Evolutionary conservation across 495 filamentous ascomycete genomes (phyloP).

Genomic region (Diplogelasinospora grovesii): DNA sequence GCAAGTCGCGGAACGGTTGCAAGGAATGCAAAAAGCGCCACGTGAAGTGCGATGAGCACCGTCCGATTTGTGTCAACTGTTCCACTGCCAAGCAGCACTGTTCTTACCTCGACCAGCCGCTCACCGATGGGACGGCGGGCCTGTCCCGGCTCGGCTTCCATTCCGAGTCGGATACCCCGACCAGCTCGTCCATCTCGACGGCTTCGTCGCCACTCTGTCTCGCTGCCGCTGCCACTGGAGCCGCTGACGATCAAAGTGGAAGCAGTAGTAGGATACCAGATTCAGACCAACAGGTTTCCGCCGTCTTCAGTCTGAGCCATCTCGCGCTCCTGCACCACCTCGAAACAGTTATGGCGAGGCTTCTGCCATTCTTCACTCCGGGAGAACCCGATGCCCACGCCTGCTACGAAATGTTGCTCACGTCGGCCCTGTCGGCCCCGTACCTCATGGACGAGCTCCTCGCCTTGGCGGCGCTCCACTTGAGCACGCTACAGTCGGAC

Average conservation of each 20-base stretch:
- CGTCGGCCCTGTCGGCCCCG: slow-evolving; percentile 26
- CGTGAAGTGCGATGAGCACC: slow-evolving; percentile 30
- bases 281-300: no score
- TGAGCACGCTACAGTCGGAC: slow-evolving; percentile 22
- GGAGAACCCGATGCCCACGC: no score
- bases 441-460: slow-evolving; percentile 42
- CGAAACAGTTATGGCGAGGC: background rate
- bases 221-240: no score
- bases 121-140: no score
- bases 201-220: no score
- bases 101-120: slow-evolving; percentile 18
- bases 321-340: slow-evolving; percentile 24
- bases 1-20: slow-evolving; percentile 18
- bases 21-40: slow-evolving; percentile 28
- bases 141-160: no score
- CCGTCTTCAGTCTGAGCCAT: slow-evolving; percentile 23
- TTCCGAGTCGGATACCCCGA: no score
- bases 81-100: slow-evolving; percentile 15
- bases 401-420: slow-evolving; percentile 3
- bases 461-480: slow-evolving; percentile 36
- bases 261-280: no score
- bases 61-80: slow-evolving; percentile 23
- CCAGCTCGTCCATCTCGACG: no score
- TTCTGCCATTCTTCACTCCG: no score
- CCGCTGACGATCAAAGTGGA: no score